These are phyloP conservation scores for Trichoderma cornu-damae DNA, from an alignment of 2,329 filamentous ascomycete species.

Conservation along the genomic window DNA sequence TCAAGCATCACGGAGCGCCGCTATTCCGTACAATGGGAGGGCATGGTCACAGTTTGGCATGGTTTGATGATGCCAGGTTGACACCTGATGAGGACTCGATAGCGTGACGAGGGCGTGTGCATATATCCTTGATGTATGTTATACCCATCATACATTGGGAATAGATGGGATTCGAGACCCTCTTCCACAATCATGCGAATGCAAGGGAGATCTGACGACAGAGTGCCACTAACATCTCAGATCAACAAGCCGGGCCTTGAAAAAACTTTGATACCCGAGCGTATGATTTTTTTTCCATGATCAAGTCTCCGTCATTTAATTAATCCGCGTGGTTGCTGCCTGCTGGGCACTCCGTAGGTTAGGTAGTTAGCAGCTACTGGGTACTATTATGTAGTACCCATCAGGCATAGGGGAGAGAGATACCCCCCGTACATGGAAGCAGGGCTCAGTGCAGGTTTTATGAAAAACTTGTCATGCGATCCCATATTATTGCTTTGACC, in stretches of 20 bases:
- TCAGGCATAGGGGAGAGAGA: background rate
- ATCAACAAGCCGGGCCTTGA: background rate
- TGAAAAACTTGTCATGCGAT: too few species aligned
- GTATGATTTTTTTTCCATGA: background rate
- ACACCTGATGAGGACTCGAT: background rate
- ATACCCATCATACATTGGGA: background rate
- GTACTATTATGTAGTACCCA: too few species aligned
- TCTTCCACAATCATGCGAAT: background rate
- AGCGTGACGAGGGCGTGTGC: constrained; percentile 1
- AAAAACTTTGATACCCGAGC: background rate
- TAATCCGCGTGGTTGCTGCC: background rate
- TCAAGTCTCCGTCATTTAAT: background rate
- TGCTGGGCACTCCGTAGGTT: background rate
- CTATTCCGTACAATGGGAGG: background rate
- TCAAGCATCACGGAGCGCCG: background rate
- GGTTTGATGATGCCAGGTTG: background rate
- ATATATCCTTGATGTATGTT: background rate
- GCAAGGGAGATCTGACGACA: constrained; percentile 10
- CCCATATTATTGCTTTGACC: background rate
- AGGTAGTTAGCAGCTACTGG: background rate
- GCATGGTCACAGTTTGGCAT: background rate
- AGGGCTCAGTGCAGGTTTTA: background rate
- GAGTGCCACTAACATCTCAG: constrained; percentile 6
- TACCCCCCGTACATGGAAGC: too few species aligned
- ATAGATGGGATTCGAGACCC: background rate